Percentiles rank a stretch among this genome's conserved stretches.
Evolutionary conservation across 305 asterid genomes (phyloP).

Genomic region (Solanum aculeatissimum): DNA sequence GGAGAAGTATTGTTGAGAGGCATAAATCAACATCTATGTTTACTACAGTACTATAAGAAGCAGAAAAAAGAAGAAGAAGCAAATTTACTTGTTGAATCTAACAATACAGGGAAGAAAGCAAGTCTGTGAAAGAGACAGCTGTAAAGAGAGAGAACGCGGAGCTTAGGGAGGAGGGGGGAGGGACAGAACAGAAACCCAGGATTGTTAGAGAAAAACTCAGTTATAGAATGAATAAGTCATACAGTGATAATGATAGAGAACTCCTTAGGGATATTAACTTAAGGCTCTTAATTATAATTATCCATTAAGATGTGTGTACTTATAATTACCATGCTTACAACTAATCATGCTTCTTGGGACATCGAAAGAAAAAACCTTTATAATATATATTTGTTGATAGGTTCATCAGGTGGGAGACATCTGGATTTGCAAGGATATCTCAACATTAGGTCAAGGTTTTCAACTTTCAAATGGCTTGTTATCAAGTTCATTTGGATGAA

Average conservation of each 20-base stretch:
- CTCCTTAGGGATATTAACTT: background rate
- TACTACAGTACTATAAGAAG: background rate
- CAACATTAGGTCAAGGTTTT: background rate
- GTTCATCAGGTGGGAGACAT: background rate
- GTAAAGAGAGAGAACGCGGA: background rate
- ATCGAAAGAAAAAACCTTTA: background rate
- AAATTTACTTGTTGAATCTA: background rate
- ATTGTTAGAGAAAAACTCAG: background rate
- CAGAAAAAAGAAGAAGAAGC: background rate
- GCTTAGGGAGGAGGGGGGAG: background rate
- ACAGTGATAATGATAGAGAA: background rate
- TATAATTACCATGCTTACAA: background rate
- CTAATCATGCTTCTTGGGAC: background rate
- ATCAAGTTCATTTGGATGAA: background rate
- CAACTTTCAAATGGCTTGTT: background rate
- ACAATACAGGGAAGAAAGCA: background rate
- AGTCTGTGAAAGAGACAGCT: background rate
- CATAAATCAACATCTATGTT: background rate
- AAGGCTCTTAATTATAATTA: background rate
- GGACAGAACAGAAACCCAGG: background rate
- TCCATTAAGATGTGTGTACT: background rate
- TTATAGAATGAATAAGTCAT: background rate
- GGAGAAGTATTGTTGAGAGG: background rate
- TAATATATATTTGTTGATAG: background rate
- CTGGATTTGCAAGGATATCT: background rate